Evolutionary conservation across 139 green algal genomes (phyloP), one percentile per base, ranked within the genome.

Genomic region (Haematococcus sp.): DNA sequence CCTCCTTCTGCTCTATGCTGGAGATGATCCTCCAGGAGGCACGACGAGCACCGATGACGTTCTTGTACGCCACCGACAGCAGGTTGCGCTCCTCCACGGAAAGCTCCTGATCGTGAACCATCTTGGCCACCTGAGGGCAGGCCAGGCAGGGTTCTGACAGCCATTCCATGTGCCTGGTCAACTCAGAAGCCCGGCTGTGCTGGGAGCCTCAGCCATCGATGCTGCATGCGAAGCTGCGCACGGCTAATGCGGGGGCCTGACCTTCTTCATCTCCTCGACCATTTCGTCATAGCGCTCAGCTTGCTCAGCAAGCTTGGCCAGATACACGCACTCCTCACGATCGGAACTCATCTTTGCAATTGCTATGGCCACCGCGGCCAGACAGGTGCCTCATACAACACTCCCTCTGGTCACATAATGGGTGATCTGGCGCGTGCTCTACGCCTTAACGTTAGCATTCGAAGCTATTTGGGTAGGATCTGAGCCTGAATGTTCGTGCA

Each of bases 1-100:
- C 93, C 86, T 99, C 96, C 86, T 99, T 99, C 84, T 98, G 94
- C 90, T 99, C 96, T 78, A 99, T 98, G 79, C 83, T 94, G 75
- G 90, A 97, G 68, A 99, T 91, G 77, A 99, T 99, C 44, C 96
- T 86, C 96, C 96, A 99, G 13, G 81, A 87, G 0, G 84, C 84
- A 74, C 84, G 84, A 23, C 84, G 71, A 27, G 80, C 80, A 34
- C 81, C 95, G 82, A 99, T 98, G 32, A 98, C 94, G 81, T 98
- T 98, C 87, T 99, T 98, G 91, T 97, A 98, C 19, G 93, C 96
- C 61, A 99, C 96, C 25, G 87, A 96, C 11, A 99, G 90, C 78
- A 99, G 89, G 86, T 99, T 99, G 65, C 95, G 90, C 88, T 99
- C 95, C 88, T 99, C 95, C 61, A 99, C 95, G 17, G 83, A 91